Evolutionary conservation across 2,329 filamentous ascomycete species (phyloP).

Genomic region (Fusarium phyllophilum): DNA sequence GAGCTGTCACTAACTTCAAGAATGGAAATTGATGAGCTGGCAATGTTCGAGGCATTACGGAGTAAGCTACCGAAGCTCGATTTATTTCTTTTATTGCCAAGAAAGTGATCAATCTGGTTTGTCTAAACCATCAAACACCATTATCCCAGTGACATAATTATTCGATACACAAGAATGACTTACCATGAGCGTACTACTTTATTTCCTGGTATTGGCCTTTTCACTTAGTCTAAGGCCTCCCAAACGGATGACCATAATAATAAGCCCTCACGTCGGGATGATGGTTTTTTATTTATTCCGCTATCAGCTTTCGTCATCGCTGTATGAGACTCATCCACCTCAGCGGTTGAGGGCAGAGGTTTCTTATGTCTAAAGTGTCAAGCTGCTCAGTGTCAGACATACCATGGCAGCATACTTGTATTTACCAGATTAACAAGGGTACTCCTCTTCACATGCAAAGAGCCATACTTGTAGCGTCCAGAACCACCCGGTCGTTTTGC

Average conservation of each 20-base stretch:
- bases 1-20: constrained; percentile 24
- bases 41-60: not conserved
- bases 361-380: not conserved
- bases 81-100: not conserved
- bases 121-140: not conserved
- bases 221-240: too few species aligned
- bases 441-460: constrained; percentile 16
- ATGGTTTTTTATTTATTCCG: not conserved
- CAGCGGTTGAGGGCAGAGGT: not conserved
- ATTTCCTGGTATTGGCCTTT: not conserved
- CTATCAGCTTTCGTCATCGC: not conserved
- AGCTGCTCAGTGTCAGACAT: not conserved
- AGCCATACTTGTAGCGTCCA: not conserved
- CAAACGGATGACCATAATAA: not conserved
- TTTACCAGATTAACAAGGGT: not conserved
- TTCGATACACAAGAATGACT: not conserved
- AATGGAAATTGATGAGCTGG: constrained; percentile 23
- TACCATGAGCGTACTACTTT: not conserved
- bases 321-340: not conserved
- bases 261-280: not conserved
- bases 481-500: not conserved
- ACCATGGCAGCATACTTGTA: too few species aligned
- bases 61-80: not conserved
- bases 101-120: not conserved
- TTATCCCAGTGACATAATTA: not conserved